Base-by-base conservation (phyloP, 164 flowering plant species). In the Nymphaea thermarum region DNA sequence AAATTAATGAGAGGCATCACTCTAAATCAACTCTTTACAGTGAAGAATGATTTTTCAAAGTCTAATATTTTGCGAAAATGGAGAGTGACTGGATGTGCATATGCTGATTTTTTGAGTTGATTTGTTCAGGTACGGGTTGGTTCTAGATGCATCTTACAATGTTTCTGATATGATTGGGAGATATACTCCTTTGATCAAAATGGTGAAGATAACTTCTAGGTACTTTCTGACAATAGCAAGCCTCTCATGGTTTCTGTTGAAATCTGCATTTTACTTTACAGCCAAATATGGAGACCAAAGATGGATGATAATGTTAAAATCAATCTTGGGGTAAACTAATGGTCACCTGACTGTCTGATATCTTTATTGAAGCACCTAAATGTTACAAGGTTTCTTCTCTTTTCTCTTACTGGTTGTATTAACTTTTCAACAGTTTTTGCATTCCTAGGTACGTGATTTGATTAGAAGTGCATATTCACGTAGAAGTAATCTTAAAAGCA, bases 331-430 rank as follows among this genome's bases (percentile, higher is more conserved):
- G 16, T 42, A 85, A 14, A 66, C 81, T 43, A 85, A 87, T 69
- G 91, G 91, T 53, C 66, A 87, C 68, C 82, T 87, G 64, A 85
- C 91, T 16, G 89, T 87, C 17, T 82, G 84, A n/a, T 70, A 80
- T 83, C 66, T 68, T 85, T 3, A 85, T 83, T 3, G 75, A 57
- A 0, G 92, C 89, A 42, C 92, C 89, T 17, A 82, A 78, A 76
- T 88, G 88, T 43, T 87, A 85, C 80, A 87, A 80, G 87, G 88
- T 83, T 53, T 16, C 67, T 71, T 63, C 16, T 16, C n/a, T 61
- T 61, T 61, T 47, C 53, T 47, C 53, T 12, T 47, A 47, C 11
- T 47, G 11, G 11, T 47, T 6, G 53, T 6, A 47, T 12, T 47
- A 47, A 47, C n/a, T 47, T 47, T 12, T 47, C 53, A 47, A 47